Evolutionary conservation across 768 basidiomycete species (phyloP), one percentile per base, ranked within the genome.

Genomic region (Tephrocybe sp.): DNA sequence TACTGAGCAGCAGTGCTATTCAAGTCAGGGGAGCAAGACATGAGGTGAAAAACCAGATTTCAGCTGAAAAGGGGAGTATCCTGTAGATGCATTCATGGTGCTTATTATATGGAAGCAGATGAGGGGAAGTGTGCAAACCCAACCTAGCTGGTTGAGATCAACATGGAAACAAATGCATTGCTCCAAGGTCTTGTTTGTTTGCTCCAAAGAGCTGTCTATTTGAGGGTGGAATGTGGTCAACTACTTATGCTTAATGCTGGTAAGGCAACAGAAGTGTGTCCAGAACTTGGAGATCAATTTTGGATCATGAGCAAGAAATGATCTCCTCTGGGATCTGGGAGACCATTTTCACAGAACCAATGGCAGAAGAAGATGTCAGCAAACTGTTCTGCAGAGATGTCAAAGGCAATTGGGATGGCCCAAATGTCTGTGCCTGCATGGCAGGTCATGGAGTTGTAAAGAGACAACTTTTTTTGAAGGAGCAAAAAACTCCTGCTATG

Each of bases 211-310:
- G n/a, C n/a, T n/a, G n/a, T 75, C 68, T 0, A 69, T 74, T 42
- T 77, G 61, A 0, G 71, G 73, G 32, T 77, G 74, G 36, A 65
- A 73, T 0, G 70, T 44, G 0, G 69, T 68, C 0, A 72, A 74
- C 54, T 75, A 58, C 24, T 63, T 62, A 0, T 71, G 47, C 3
- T 65, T 58, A 1, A 69, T 54, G 0, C 72, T 66, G 2, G 2
- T 68, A 63, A 0, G 66, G 53, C 4, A 47, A 41, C 41, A 62
- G 53, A 0, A 73, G 51, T 8, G 57, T 45, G 18, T 52, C 74
- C 75, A 77, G 39, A 76, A 66, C 1, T 42, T 18, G 0, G 58
- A 62, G 0, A 56, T 52, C 26, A 64, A 67, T 1, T 63, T 30
- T 8, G 62, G 53, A 33, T 71, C 68, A 0, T 68, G 49, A 45